phyloP scores from a whole-genome alignment of 306 rosid genomes.

The Glycine latifolia region DNA sequence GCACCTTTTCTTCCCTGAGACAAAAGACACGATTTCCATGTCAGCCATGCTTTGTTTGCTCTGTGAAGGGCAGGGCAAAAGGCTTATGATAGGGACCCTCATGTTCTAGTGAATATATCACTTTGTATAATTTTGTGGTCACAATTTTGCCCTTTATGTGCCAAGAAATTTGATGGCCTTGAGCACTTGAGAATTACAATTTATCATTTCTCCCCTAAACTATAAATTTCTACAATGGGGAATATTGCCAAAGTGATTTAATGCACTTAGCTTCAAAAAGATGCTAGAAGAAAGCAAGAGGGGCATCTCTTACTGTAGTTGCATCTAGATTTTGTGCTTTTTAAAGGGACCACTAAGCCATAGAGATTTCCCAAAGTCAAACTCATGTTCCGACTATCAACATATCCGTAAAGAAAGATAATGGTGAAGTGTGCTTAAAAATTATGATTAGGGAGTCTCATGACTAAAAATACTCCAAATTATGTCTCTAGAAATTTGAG shows the following conservation, averaged over 20 bases:
- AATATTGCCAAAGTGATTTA: constrained; percentile 42
- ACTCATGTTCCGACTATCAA: constrained; percentile 58
- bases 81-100: constrained; percentile 54
- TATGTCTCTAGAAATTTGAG: constrained; percentile 14
- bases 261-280: constrained; percentile 60
- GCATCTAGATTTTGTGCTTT: constrained; percentile 42
- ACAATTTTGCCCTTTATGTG: constrained; percentile 20
- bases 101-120: constrained; percentile 43
- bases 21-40: constrained; percentile 53
- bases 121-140: constrained; percentile 34
- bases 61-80: constrained; percentile 45
- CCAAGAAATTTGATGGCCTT: constrained; percentile 30
- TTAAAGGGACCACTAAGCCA: constrained; percentile 51
- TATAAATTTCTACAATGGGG: constrained; percentile 18
- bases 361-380: constrained; percentile 55
- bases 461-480: constrained; percentile 53
- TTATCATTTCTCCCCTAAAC: constrained; percentile 7
- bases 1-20: constrained; percentile 49
- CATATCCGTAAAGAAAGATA: constrained; percentile 41
- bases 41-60: constrained; percentile 69
- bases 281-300: constrained; percentile 41
- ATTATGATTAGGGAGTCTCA: constrained; percentile 45
- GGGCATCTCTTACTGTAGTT: constrained; percentile 25
- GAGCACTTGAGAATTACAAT: constrained; percentile 40
- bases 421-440: constrained; percentile 49